A percentile compares a stretch with the other conserved stretches of the same genome.
These are phyloP conservation scores for Microthyrium microscopicum DNA, from an alignment of 2,329 filamentous ascomycete species.

Conservation along the genomic window DNA sequence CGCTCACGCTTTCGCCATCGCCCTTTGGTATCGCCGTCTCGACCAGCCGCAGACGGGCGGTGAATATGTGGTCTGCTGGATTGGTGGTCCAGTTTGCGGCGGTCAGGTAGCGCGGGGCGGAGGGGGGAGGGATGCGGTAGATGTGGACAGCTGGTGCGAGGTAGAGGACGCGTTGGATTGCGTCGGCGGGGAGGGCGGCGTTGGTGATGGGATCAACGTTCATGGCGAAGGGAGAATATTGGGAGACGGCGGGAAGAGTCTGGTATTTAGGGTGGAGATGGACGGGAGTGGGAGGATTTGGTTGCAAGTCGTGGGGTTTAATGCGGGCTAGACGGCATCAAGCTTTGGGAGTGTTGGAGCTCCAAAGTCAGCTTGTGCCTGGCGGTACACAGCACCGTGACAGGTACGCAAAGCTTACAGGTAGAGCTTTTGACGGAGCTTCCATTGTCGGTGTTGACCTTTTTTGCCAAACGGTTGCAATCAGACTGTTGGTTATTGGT, in stretches of 20 bases:
- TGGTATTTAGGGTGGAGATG: background rate
- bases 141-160: conserved; percentile 59
- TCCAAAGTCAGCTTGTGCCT: too few species aligned
- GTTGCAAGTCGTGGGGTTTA: too few species aligned
- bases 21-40: conserved; percentile 45
- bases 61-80: conserved; percentile 61
- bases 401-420: too few species aligned
- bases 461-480: too few species aligned
- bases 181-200: conserved; percentile 48
- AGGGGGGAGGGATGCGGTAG: conserved; percentile 71
- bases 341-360: too few species aligned
- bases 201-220: conserved; percentile 57
- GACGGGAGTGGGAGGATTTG: conserved; percentile 1
- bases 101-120: conserved; percentile 62
- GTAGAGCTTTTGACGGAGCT: too few species aligned
- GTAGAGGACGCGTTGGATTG: conserved; percentile 76
- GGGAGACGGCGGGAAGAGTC: background rate
- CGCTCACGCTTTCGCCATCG: conserved; percentile 39
- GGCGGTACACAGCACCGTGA: too few species aligned
- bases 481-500: too few species aligned
- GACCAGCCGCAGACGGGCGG: conserved; percentile 60
- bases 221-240: conserved; percentile 29
- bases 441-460: too few species aligned
- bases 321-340: too few species aligned
- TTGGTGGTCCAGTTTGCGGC: conserved; percentile 61